Evolutionary conservation across 164 flowering plant species (phyloP).

Genomic region (Stephania japonica): DNA sequence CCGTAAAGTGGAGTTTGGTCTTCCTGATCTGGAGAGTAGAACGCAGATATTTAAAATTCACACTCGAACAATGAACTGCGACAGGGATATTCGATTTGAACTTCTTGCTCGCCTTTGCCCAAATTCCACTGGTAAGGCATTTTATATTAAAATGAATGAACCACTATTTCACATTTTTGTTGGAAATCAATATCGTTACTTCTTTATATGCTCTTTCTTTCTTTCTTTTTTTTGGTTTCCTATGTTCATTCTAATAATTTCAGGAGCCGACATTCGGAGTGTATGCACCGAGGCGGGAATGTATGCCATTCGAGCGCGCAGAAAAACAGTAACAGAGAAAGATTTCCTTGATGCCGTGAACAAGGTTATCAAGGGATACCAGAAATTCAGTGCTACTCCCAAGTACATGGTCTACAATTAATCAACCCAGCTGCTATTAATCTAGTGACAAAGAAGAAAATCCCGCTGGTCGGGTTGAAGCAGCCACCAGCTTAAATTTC

Average conservation of each 20-base stretch:
- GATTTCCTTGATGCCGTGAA: slow-evolving; percentile 96
- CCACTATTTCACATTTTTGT: too few relatives aligned
- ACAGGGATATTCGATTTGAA: slow-evolving; percentile 89
- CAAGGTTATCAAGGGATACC: slow-evolving; percentile 96
- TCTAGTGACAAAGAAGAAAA: background rate
- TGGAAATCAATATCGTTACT: too few relatives aligned
- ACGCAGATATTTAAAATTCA: slow-evolving; percentile 96
- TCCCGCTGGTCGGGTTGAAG: background rate
- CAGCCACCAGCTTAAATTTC: background rate
- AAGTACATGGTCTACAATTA: slow-evolving; percentile 96
- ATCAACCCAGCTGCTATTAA: background rate
- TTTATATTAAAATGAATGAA: too few relatives aligned
- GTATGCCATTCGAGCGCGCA: slow-evolving; percentile 88
- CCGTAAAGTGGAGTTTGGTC: slow-evolving; percentile 95
- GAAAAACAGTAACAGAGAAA: slow-evolving; percentile 95
- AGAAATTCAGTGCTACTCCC: slow-evolving; percentile 96
- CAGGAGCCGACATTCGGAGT: slow-evolving; percentile 97
- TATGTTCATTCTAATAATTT: background rate
- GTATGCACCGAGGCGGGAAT: slow-evolving; percentile 99
- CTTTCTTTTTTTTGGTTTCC: too few relatives aligned
- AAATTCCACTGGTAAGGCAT: slow-evolving; percentile 92
- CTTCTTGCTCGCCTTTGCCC: slow-evolving; percentile 98
- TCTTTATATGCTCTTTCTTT: too few relatives aligned
- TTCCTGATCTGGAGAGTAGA: slow-evolving; percentile 92
- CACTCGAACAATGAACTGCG: slow-evolving; percentile 96